Conservation (phyloP, 257 asterid species). For the Perilla frutescens region DNA sequence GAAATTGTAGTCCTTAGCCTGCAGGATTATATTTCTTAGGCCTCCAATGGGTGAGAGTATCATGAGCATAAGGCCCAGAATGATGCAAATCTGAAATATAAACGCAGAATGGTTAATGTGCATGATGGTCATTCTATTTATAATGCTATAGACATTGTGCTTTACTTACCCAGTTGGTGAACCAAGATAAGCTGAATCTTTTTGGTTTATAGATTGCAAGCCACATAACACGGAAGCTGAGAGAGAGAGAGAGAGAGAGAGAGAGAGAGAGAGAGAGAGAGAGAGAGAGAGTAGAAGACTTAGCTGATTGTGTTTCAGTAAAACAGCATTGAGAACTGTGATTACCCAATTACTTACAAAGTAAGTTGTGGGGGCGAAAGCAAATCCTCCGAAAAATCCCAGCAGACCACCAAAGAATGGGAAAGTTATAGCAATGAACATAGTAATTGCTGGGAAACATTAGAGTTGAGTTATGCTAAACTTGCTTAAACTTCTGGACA, state of each 20-base stretch:
- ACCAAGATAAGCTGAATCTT: constrained; percentile 65
- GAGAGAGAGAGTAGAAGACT: neutral
- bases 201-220: constrained; percentile 68
- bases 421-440: constrained; percentile 41
- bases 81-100: constrained; percentile 47
- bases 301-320: neutral
- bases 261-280: too few species aligned
- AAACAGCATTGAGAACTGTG: neutral
- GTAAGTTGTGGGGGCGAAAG: constrained; percentile 58
- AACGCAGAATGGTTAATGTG: neutral
- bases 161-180: constrained; percentile 58
- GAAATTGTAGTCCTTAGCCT: constrained; percentile 49
- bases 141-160: neutral
- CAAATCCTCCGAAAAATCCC: constrained; percentile 57
- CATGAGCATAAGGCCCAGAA: constrained; percentile 51
- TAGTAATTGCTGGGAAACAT: constrained; percentile 29
- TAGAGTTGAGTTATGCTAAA: neutral
- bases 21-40: constrained; percentile 46
- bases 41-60: constrained; percentile 57
- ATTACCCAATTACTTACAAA: constrained; percentile 39
- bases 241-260: neutral
- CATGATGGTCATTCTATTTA: neutral
- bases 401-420: constrained; percentile 57
- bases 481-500: neutral
- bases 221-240: constrained; percentile 88